A percentile compares a stretch with the other conserved stretches of the same genome.
These are phyloP conservation scores for Tulasnella calospora DNA, from an alignment of 768 basidiomycete species.

Conservation along the genomic window DNA sequence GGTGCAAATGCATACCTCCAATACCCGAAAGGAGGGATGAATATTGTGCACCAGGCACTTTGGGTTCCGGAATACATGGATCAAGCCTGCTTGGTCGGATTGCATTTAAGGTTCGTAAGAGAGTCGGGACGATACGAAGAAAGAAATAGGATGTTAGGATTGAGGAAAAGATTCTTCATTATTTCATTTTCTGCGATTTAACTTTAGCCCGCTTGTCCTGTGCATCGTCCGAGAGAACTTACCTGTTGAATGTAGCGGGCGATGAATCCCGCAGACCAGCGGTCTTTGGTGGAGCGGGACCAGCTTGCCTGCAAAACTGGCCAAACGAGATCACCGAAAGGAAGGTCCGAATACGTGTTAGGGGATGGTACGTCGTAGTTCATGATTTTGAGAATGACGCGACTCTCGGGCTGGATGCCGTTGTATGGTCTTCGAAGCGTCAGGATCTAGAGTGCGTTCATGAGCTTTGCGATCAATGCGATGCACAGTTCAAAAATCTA, in stretches of 20 bases:
- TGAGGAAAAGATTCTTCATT: neutral
- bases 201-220: neutral
- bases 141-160: neutral
- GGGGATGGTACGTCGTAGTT: neutral
- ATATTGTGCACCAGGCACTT: neutral
- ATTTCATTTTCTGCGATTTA: neutral
- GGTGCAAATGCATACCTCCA: neutral
- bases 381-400: neutral
- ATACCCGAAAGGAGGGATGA: neutral
- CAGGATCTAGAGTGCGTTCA: neutral
- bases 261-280: neutral
- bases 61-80: neutral
- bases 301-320: conserved; percentile 7
- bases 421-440: neutral
- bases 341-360: neutral
- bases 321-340: neutral
- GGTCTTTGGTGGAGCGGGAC: neutral
- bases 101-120: neutral
- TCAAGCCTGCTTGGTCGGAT: neutral
- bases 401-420: neutral
- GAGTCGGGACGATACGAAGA: neutral
- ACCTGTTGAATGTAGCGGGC: neutral
- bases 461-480: neutral
- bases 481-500: neutral
- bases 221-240: neutral